These are phyloP conservation scores for Daldinia caldariorum DNA, from an alignment of 495 filamentous ascomycete species.

Conservation along the genomic window DNA sequence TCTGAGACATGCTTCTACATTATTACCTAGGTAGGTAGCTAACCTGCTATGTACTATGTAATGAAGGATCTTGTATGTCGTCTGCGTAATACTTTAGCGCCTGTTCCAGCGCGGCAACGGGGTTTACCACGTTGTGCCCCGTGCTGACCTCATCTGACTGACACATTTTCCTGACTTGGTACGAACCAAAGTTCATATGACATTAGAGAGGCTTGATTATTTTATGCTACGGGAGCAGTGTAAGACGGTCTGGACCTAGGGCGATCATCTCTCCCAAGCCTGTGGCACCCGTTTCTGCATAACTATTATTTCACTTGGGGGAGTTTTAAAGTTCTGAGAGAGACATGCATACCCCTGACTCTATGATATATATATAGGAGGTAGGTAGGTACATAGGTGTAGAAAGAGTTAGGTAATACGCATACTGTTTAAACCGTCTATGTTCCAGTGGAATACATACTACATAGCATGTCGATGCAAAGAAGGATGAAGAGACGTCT, in stretches of 20 bases:
- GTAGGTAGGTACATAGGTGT: too few species aligned
- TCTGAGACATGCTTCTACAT: constrained; percentile 22
- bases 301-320: constrained; percentile 1
- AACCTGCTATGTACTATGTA: too few species aligned
- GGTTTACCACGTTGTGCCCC: background rate
- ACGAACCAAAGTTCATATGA: constrained; percentile 24
- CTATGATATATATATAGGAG: background rate
- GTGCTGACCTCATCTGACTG: constrained; percentile 4
- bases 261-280: constrained; percentile 29
- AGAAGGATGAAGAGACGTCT: background rate
- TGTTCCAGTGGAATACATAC: background rate
- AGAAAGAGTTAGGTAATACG: constrained; percentile 3
- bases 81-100: constrained; percentile 13
- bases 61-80: constrained; percentile 5
- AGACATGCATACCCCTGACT: constrained; percentile 31
- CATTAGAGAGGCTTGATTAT: constrained; percentile 25
- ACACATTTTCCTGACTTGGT: background rate
- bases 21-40: background rate
- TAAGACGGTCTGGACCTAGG: constrained; percentile 28
- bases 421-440: background rate
- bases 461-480: background rate
- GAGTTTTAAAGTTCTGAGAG: constrained; percentile 32
- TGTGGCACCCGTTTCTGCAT: constrained; percentile 23
- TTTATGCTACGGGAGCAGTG: constrained; percentile 16
- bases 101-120: constrained; percentile 7